These are phyloP conservation scores for Anisodus acutangulus DNA, from an alignment of 257 asterid genomes.

Conservation along the genomic window DNA sequence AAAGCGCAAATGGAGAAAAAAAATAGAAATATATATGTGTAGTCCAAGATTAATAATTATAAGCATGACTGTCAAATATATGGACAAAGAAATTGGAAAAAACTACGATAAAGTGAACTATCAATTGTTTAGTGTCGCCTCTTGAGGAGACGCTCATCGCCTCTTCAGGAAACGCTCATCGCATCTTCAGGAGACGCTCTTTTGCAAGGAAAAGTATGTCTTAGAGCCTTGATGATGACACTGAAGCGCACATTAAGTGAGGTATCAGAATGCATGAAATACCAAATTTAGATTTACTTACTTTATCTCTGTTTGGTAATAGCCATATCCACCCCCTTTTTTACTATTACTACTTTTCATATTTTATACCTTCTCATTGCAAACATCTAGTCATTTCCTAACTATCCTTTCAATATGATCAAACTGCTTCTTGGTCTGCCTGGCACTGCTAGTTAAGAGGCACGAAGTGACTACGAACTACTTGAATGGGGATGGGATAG, in stretches of 20 bases:
- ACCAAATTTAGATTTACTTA: background rate
- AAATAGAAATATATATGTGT: too few relatives aligned
- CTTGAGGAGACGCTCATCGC: too few relatives aligned
- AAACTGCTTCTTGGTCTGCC: background rate
- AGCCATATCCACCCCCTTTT: background rate
- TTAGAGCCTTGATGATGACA: too few relatives aligned
- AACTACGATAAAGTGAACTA: too few relatives aligned
- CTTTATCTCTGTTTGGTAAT: background rate
- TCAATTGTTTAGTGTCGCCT: too few relatives aligned
- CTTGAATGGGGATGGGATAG: background rate
- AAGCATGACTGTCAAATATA: too few relatives aligned
- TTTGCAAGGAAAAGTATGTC: too few relatives aligned
- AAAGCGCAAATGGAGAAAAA: too few relatives aligned
- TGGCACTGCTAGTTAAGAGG: background rate
- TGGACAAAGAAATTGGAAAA: too few relatives aligned
- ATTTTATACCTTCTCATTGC: conserved; percentile 6
- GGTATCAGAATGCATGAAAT: background rate
- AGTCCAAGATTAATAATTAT: too few relatives aligned
- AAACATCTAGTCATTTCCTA: background rate
- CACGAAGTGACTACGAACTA: background rate
- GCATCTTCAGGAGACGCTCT: too few relatives aligned
- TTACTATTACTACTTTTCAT: background rate
- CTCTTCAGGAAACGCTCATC: too few relatives aligned
- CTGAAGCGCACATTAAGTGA: background rate
- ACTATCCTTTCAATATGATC: conserved; percentile 24